Percentiles rank a stretch among this genome's conserved stretches.
Evolutionary conservation across 2,329 filamentous ascomycete species (phyloP).

Genomic region (Verticillium isaacii): DNA sequence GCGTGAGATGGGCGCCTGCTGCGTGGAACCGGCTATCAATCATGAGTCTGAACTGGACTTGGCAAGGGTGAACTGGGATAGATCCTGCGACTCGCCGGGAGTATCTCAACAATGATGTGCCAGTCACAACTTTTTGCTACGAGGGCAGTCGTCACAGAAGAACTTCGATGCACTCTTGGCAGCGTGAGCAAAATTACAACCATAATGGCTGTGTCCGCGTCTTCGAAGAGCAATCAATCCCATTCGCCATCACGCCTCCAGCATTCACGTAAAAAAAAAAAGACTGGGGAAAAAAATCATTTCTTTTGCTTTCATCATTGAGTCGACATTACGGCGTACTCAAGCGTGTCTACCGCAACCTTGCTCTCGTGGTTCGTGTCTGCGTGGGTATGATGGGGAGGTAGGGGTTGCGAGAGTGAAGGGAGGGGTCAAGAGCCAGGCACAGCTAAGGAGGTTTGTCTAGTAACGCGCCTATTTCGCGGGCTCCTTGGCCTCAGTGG

Average conservation of each 20-base stretch:
- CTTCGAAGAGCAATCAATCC: too few species aligned
- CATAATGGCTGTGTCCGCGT: too few species aligned
- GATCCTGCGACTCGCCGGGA: too few species aligned
- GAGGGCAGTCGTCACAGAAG: too few species aligned
- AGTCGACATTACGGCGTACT: background rate
- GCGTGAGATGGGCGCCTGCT: too few species aligned
- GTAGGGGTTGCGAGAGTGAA: background rate
- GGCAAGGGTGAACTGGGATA: too few species aligned
- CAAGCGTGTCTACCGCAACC: background rate
- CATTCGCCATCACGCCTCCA: background rate
- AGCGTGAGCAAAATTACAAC: too few species aligned
- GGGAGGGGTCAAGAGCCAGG: background rate
- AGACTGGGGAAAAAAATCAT: background rate
- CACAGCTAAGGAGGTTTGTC: background rate
- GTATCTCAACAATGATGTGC: too few species aligned
- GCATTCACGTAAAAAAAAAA: background rate
- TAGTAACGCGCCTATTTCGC: constrained; percentile 9
- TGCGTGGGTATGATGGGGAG: background rate
- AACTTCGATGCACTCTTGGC: too few species aligned
- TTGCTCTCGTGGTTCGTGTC: background rate
- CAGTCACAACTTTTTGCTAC: too few species aligned
- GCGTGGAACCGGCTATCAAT: too few species aligned
- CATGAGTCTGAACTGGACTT: too few species aligned
- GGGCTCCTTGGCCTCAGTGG: constrained; percentile 5
- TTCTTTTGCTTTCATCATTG: background rate